A percentile compares a stretch with the other conserved stretches of the same genome.
Conservation (phyloP, 2,329 filamentous ascomycete genomes). For the Diaporthe amygdali region DNA sequence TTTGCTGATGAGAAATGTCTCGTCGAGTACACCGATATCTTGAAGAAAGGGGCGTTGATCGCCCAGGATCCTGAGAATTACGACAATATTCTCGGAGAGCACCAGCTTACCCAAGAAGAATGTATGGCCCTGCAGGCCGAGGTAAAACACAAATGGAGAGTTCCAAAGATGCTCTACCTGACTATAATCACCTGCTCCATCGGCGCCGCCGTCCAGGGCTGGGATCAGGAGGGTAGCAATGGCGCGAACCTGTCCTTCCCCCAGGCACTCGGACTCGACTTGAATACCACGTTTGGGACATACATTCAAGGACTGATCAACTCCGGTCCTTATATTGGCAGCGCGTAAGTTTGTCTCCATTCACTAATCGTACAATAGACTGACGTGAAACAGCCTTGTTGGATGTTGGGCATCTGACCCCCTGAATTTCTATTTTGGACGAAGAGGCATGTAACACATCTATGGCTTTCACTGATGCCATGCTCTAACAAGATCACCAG, state of each 20-base stretch:
- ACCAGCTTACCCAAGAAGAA: conserved; percentile 49
- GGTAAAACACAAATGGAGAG: conserved; percentile 71
- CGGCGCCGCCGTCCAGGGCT: conserved; percentile 58
- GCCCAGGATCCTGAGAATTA: conserved; percentile 46
- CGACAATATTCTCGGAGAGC: conserved; percentile 46
- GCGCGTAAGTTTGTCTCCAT: conserved; percentile 33
- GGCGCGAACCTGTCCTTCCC: conserved; percentile 55
- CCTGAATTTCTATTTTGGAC: conserved; percentile 47
- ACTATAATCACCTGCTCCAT: conserved; percentile 59
- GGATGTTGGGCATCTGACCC: conserved; percentile 55
- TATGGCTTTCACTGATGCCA: too few species aligned
- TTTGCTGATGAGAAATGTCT: conserved; percentile 58
- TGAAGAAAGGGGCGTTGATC: conserved; percentile 46
- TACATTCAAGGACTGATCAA: conserved; percentile 67
- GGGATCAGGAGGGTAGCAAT: conserved; percentile 52
- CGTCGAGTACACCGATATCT: conserved; percentile 47
- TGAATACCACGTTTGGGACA: conserved; percentile 47
- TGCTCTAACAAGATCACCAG: background rate
- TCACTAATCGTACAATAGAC: background rate
- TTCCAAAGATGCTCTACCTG: conserved; percentile 66
- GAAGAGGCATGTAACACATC: conserved; percentile 38
- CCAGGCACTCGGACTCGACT: conserved; percentile 46
- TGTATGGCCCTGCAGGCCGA: conserved; percentile 68
- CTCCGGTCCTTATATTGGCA: conserved; percentile 44
- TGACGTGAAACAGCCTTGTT: conserved; percentile 51